phyloP scores from a whole-genome alignment of 176 grass and related monocot genomes.

The Pharus latifolius region DNA sequence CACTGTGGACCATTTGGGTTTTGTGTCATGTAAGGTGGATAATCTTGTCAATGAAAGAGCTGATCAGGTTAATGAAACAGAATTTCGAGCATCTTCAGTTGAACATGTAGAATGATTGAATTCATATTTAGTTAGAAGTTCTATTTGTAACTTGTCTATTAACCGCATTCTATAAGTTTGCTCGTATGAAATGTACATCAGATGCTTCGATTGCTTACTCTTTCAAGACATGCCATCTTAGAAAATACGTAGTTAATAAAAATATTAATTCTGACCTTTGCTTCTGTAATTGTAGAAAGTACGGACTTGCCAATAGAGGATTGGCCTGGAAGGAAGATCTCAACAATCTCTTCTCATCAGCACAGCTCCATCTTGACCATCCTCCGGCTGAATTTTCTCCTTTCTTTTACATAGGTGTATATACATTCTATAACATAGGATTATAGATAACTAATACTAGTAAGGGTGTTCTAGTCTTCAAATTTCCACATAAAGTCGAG shows the following conservation, averaged over 20 bases:
- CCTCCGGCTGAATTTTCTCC: neutral
- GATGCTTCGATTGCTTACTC: neutral
- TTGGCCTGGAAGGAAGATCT: too few species aligned
- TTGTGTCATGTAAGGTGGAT: too few species aligned
- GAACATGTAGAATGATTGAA: constrained; percentile 24
- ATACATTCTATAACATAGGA: neutral
- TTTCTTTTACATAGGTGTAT: neutral
- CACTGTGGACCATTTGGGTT: too few species aligned
- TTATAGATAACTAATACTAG: neutral
- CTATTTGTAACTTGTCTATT: too few species aligned
- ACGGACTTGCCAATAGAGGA: constrained; percentile 21
- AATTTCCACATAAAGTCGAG: neutral
- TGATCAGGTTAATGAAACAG: constrained; percentile 21
- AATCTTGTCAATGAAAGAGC: constrained; percentile 30
- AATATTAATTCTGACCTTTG: constrained; percentile 30
- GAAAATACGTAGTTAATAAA: neutral
- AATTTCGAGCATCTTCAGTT: constrained; percentile 38
- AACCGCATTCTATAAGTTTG: too few species aligned
- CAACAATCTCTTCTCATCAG: constrained; percentile 34
- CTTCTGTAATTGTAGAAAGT: constrained; percentile 29
- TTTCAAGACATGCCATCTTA: neutral
- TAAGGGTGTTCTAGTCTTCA: neutral
- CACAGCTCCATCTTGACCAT: neutral
- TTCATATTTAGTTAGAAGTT: too few species aligned
- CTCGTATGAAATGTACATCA: too few species aligned